These are phyloP conservation scores for Xerocomellus amylosporus DNA, from an alignment of 768 basidiomycete genomes.

Conservation along the genomic window DNA sequence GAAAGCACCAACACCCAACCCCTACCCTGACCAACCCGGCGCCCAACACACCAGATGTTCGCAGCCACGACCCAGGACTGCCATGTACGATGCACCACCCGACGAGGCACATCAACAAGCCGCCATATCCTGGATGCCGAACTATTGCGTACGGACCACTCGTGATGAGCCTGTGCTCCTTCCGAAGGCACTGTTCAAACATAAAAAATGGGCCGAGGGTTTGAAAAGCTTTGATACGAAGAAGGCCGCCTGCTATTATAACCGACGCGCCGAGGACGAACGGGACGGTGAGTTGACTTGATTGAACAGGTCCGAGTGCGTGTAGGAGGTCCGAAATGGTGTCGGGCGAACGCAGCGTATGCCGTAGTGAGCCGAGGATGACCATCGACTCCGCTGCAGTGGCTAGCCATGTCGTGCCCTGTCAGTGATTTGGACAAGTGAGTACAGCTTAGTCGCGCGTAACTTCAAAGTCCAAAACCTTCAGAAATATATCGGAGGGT, in stretches of 20 bases:
- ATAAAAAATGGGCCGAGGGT: conserved; percentile 22
- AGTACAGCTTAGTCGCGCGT: background rate
- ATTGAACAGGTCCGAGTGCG: conserved; percentile 6
- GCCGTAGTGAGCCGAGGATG: background rate
- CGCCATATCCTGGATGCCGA: conserved; percentile 29
- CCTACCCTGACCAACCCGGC: background rate
- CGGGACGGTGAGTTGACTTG: conserved; percentile 1
- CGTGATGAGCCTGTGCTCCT: conserved; percentile 25
- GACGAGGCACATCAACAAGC: background rate
- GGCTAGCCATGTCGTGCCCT: background rate
- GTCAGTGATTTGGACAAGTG: background rate
- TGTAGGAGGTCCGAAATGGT: background rate
- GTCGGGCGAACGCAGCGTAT: background rate
- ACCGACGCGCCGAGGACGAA: conserved; percentile 6
- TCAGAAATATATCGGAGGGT: no score
- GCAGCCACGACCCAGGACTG: conserved; percentile 1
- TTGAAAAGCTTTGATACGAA: conserved; percentile 5
- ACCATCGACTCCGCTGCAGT: background rate
- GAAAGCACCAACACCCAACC: background rate
- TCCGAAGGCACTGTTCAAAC: conserved; percentile 15
- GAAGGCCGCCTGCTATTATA: background rate
- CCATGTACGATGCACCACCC: background rate
- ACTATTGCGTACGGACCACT: conserved; percentile 25
- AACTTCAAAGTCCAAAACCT: no score
- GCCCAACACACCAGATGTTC: background rate